Percentiles rank a stretch among this genome's conserved stretches.
phyloP scores from a whole-genome alignment of 345 rosid genomes.

The Euphorbia tirucalli region DNA sequence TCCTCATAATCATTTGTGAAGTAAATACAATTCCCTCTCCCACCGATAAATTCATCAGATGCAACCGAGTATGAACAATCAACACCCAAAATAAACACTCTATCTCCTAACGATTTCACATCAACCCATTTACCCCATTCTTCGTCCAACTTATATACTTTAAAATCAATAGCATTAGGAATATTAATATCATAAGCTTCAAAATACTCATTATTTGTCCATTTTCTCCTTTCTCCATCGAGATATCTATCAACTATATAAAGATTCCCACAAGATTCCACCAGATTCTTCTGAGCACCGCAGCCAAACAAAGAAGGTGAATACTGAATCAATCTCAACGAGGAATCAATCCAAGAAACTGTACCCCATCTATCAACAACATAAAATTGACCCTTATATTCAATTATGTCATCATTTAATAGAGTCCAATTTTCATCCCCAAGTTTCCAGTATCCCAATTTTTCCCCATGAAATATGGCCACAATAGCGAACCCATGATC shows the following conservation, averaged over 20 bases:
- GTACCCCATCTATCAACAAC: slow-evolving; percentile 27
- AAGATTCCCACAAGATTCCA: slow-evolving; percentile 25
- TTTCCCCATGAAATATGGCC: slow-evolving; percentile 22
- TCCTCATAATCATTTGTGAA: slow-evolving; percentile 6
- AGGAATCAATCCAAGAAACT: slow-evolving; percentile 25
- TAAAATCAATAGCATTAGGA: too few species aligned
- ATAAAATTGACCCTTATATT: slow-evolving; percentile 17
- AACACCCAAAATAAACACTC: slow-evolving; percentile 17
- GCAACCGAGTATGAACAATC: slow-evolving; percentile 17
- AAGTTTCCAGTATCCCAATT: slow-evolving; percentile 26
- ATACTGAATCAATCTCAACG: slow-evolving; percentile 19
- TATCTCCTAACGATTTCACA: slow-evolving; percentile 19
- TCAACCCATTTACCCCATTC: slow-evolving; percentile 25
- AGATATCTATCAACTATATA: slow-evolving; percentile 28
- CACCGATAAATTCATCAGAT: slow-evolving; percentile 2
- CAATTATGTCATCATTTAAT: slow-evolving; percentile 25
- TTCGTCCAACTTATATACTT: slow-evolving; percentile 30
- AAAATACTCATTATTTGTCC: not conserved
- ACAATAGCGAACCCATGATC: not conserved
- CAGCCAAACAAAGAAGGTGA: slow-evolving; percentile 22
- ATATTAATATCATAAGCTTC: too few species aligned
- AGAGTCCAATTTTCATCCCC: slow-evolving; percentile 25
- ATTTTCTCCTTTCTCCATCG: slow-evolving; percentile 5
- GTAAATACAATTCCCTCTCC: slow-evolving; percentile 20
- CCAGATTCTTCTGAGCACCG: slow-evolving; percentile 17